Evolutionary conservation across 257 asterid species (phyloP), one percentile per base, ranked within the genome.

Genomic region (Solanum bulbocastanum): DNA sequence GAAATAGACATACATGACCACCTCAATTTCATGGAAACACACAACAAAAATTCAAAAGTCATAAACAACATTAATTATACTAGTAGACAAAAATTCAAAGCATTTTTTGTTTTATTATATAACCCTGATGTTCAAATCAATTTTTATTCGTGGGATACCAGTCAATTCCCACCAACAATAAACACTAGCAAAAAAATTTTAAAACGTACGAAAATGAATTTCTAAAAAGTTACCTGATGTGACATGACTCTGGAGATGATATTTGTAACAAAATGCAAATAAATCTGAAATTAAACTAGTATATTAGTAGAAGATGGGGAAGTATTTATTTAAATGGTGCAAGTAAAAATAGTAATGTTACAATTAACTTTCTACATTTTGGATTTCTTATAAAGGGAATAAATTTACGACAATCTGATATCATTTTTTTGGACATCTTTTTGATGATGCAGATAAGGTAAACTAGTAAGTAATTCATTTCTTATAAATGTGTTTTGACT

Each of bases 91-190:
- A 44, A 39, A 39, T 44, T 44, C 49, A 44, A 44, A 44, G 49
- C 49, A 44, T 11, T 44, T 12, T 44, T 44, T 11, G 49, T 44
- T 37, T 37, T 37, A 37, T 40, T 9, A 40, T 40, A 40, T 40
- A 40, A 40, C 44, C 12, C 0, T 40, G 12, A 40, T 9, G 44
- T 40, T 40, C 44, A 40, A 8, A 8, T 8, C 44, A 40, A 40
- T 9, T 40, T 40, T 40, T 40, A 4, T 40, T 2, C 1, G 0
- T 10, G 46, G 7, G 2, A 18, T 56, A 56, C 10, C 0, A 0
- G 5, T 56, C 65, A 20, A 3, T 0, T 56, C n/a, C 0, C n/a
- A 56, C n/a, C 5, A 56, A 0, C 11, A 18, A 0, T 56, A 56
- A 8, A 18, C 20, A 56, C 65, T 11, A 56, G 0, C 10, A 18